phyloP scores from a whole-genome alignment of 2,329 filamentous ascomycete species.

The Sclerotinia subarctica region DNA sequence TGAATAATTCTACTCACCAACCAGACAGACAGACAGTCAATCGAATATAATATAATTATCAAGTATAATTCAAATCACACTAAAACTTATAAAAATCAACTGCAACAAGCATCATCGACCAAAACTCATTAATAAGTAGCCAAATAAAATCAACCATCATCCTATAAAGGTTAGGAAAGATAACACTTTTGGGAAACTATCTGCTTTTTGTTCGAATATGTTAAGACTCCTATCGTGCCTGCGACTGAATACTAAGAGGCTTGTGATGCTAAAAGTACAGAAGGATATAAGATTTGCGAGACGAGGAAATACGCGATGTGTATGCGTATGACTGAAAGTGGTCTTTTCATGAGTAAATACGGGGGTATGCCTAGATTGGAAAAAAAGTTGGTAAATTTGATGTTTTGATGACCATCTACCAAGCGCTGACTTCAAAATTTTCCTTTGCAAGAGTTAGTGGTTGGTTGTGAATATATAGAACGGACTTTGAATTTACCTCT shows the following conservation, averaged over 20 bases:
- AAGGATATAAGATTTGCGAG: not conserved
- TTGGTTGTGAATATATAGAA: conserved; percentile 23
- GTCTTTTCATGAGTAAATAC: conserved; percentile 11
- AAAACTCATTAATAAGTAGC: not conserved
- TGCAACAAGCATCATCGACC: not conserved
- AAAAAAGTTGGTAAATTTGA: not conserved
- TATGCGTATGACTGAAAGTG: not conserved
- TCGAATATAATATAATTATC: no score
- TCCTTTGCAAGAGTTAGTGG: conserved; percentile 55
- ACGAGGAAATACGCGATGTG: not conserved
- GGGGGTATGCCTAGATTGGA: not conserved
- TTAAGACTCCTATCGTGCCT: not conserved
- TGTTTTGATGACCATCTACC: conserved; percentile 31
- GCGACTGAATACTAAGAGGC: conserved; percentile 1
- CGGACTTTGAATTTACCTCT: conserved; percentile 56
- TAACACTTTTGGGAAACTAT: not conserved
- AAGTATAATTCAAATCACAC: not conserved
- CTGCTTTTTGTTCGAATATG: conserved; percentile 10
- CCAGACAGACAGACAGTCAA: no score
- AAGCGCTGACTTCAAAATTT: conserved; percentile 69
- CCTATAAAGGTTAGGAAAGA: not conserved
- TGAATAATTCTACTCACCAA: no score
- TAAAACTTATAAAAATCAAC: not conserved
- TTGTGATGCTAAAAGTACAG: conserved; percentile 9
- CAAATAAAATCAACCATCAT: not conserved